Evolutionary conservation across 192 early-diverging fungal genomes (phyloP).

Genomic region (Coemansia sp.): DNA sequence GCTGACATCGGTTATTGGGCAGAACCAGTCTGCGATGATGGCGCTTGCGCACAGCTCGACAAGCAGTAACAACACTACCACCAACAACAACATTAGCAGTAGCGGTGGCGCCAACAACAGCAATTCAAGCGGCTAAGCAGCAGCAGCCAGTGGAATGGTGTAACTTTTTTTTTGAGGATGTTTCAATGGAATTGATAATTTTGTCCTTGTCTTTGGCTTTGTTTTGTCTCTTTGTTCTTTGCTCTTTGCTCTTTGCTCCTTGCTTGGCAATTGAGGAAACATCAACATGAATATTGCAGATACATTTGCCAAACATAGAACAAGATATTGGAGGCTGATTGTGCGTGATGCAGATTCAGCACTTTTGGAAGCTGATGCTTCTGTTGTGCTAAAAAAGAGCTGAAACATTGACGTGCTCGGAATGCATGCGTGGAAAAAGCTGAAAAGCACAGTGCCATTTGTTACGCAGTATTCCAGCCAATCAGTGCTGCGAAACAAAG

Average conservation of each 20-base stretch:
- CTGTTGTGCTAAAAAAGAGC: no score
- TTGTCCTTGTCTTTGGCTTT: not conserved
- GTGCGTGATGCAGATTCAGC: no score
- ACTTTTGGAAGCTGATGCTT: no score
- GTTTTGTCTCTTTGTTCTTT: not conserved
- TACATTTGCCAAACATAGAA: not conserved
- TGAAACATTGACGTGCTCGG: no score
- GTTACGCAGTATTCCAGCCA: slow-evolving; percentile 7
- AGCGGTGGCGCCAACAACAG: slow-evolving; percentile 1
- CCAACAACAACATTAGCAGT: not conserved
- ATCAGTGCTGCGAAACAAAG: not conserved
- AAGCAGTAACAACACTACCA: slow-evolving; percentile 8
- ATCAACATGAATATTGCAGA: not conserved
- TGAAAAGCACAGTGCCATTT: no score
- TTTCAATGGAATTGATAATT: not conserved
- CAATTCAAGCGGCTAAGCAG: not conserved
- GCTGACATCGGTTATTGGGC: slow-evolving; percentile 50
- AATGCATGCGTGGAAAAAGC: no score
- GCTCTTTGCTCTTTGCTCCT: not conserved
- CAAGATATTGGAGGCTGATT: not conserved
- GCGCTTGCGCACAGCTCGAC: slow-evolving; percentile 28
- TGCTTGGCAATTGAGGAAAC: not conserved
- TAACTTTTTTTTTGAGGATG: not conserved
- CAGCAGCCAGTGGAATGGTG: slow-evolving; percentile 4
- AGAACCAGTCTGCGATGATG: slow-evolving; percentile 50